phyloP scores from a whole-genome alignment of 371 early-diverging fungal genomes.

The Zychaea mexicana region DNA sequence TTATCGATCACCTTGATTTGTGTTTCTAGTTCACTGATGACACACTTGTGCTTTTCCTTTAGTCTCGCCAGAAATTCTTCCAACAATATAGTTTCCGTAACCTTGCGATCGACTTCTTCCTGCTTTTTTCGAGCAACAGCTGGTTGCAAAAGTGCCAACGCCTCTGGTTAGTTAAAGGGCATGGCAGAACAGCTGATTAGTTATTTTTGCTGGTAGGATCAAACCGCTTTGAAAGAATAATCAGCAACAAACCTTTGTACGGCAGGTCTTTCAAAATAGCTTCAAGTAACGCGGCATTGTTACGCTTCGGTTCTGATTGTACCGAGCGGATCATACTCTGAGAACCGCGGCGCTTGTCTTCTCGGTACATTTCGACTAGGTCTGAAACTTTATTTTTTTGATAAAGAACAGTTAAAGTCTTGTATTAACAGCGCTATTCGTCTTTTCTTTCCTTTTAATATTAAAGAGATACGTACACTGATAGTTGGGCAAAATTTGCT shows the following conservation, averaged over 20 bases:
- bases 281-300: neutral
- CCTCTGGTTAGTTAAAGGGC: constrained; percentile 33
- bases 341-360: neutral
- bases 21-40: constrained; percentile 26
- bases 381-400: neutral
- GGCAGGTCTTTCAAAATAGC: constrained; percentile 2
- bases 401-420: constrained; percentile 15
- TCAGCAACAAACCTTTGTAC: constrained; percentile 5
- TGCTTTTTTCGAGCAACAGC: constrained; percentile 61
- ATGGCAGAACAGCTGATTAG: neutral
- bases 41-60: constrained; percentile 19
- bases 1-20: constrained; percentile 42
- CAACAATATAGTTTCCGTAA: constrained; percentile 57
- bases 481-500: constrained; percentile 85
- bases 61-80: constrained; percentile 61
- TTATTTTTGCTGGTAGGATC: too few relatives aligned
- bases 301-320: neutral
- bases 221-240: too few relatives aligned
- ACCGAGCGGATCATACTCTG: neutral
- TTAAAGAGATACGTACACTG: too few relatives aligned
- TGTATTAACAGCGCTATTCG: too few relatives aligned
- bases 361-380: constrained; percentile 5
- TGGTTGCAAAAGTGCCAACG: constrained; percentile 52
- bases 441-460: too few relatives aligned
- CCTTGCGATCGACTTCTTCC: constrained; percentile 49